phyloP scores from a whole-genome alignment of 2,329 filamentous ascomycete genomes.

The Phaeosphaeria sp. region DNA sequence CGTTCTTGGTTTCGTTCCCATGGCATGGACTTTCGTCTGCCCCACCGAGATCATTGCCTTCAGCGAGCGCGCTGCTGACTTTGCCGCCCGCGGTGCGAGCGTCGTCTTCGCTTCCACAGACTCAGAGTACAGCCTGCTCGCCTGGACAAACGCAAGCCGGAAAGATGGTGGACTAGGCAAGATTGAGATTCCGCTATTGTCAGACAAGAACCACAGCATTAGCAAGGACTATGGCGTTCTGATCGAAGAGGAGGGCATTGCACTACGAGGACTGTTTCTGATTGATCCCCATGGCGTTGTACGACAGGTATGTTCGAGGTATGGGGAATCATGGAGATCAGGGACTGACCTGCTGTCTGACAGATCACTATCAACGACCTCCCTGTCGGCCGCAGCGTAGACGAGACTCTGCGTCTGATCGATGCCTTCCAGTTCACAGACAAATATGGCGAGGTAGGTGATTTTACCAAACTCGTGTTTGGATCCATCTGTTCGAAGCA shows the following conservation, averaged over 20 bases:
- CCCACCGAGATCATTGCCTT: slow-evolving; percentile 71
- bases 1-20: slow-evolving; percentile 70
- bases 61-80: slow-evolving; percentile 67
- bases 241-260: slow-evolving; percentile 68
- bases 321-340: background rate
- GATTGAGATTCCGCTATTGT: slow-evolving; percentile 67
- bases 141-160: slow-evolving; percentile 65
- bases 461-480: background rate
- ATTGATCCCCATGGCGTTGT: slow-evolving; percentile 69
- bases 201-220: slow-evolving; percentile 68
- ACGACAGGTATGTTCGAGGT: slow-evolving; percentile 29
- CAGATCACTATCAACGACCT: slow-evolving; percentile 71
- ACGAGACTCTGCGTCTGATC: slow-evolving; percentile 66
- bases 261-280: slow-evolving; percentile 69
- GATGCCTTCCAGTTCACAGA: slow-evolving; percentile 58
- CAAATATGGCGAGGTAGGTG: slow-evolving; percentile 49
- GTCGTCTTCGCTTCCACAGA: slow-evolving; percentile 70
- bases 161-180: slow-evolving; percentile 68
- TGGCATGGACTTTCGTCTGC: slow-evolving; percentile 74
- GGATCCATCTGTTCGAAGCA: background rate
- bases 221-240: slow-evolving; percentile 69
- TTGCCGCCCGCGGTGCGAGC: slow-evolving; percentile 64
- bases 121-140: slow-evolving; percentile 64
- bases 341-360: slow-evolving; percentile 8
- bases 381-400: slow-evolving; percentile 68